Conservation (phyloP, 2,329 filamentous ascomycete genomes). For the Esteya vermicola region DNA sequence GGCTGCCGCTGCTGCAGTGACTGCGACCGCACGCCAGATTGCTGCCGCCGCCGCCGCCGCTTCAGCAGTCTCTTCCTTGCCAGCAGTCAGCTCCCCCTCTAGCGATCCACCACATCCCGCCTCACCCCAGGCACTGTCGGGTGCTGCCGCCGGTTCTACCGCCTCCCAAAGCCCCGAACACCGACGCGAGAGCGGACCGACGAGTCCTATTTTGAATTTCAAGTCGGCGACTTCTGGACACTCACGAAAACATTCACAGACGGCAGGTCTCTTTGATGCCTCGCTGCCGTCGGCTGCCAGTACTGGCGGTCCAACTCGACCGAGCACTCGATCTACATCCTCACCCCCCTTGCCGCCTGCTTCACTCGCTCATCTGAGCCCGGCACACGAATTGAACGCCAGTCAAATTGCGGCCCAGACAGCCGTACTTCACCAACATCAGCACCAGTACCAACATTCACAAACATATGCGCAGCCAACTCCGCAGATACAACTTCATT, state of each 20-base stretch:
- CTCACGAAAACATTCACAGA: slow-evolving; percentile 55
- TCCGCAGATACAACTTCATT: slow-evolving; percentile 42
- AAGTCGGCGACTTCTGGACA: slow-evolving; percentile 19
- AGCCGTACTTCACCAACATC: slow-evolving; percentile 53
- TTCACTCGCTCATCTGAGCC: neutral
- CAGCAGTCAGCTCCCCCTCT: neutral
- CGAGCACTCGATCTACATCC: neutral
- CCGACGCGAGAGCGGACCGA: slow-evolving; percentile 9
- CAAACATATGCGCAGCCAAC: slow-evolving; percentile 46
- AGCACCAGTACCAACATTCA: slow-evolving; percentile 24
- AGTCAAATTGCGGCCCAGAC: slow-evolving; percentile 72
- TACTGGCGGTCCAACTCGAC: too few species aligned
- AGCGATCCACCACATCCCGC: slow-evolving; percentile 14
- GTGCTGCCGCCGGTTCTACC: slow-evolving; percentile 2
- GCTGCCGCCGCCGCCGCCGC: neutral
- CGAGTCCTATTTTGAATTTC: slow-evolving; percentile 14
- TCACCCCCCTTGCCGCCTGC: slow-evolving; percentile 9
- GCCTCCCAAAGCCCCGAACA: slow-evolving; percentile 6
- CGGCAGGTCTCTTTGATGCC: slow-evolving; percentile 64
- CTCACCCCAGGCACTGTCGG: slow-evolving; percentile 27
- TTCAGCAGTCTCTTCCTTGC: too few species aligned
- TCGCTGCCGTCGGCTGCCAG: slow-evolving; percentile 47
- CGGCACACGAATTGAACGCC: slow-evolving; percentile 32
- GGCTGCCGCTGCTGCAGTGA: slow-evolving; percentile 15
- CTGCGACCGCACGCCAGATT: slow-evolving; percentile 7